Percentiles rank a stretch among this genome's conserved stretches.
Conservation (phyloP, 2,329 filamentous ascomycete genomes). For the Alternaria infectoria region DNA sequence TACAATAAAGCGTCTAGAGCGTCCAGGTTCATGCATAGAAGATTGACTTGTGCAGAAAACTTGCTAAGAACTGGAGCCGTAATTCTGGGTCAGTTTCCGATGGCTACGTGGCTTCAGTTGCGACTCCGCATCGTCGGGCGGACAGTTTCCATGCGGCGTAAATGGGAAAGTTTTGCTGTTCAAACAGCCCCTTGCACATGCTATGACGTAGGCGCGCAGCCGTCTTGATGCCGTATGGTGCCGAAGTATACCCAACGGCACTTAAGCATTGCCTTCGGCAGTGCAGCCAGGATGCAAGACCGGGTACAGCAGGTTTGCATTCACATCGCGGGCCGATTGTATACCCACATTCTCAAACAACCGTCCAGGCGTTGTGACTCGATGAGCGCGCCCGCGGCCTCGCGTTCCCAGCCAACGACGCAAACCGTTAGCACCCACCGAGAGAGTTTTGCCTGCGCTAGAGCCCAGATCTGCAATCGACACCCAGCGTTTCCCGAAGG, state of each 20-base stretch:
- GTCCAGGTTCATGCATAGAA: constrained; percentile 11
- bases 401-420: not conserved
- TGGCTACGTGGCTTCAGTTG: constrained; percentile 19
- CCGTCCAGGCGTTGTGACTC: constrained; percentile 2
- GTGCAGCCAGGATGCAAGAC: not conserved
- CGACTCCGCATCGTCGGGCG: not conserved
- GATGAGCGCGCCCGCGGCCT: constrained; percentile 3
- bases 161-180: not conserved
- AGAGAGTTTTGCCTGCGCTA: constrained; percentile 15
- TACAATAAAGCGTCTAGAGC: constrained; percentile 2
- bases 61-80: not conserved
- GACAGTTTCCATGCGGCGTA: not conserved
- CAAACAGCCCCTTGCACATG: not conserved
- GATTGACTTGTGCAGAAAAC: constrained; percentile 5
- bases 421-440: constrained; percentile 10
- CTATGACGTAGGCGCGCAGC: not conserved
- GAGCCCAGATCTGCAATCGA: constrained; percentile 9
- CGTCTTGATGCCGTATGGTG: not conserved
- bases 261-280: constrained; percentile 4
- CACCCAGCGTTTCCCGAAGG: constrained; percentile 10
- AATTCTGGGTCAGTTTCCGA: not conserved
- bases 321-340: constrained; percentile 10
- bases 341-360: not conserved
- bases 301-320: constrained; percentile 6
- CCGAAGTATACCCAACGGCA: constrained; percentile 8